phyloP scores from a whole-genome alignment of 345 rosid genomes.

The Tarenaya hassleriana region DNA sequence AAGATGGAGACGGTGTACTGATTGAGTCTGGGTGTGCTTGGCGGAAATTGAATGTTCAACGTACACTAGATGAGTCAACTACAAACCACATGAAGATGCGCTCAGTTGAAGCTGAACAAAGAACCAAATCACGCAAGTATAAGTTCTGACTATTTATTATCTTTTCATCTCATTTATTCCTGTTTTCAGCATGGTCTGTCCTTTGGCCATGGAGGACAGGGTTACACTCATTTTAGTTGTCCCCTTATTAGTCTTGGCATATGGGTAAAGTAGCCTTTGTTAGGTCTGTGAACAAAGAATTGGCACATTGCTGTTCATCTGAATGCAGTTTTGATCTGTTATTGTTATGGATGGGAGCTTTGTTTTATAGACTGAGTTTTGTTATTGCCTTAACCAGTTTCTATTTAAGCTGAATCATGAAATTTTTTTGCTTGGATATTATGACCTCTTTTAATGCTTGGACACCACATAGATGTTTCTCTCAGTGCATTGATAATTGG shows the following conservation, averaged over 20 bases:
- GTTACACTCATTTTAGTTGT: conserved; percentile 15
- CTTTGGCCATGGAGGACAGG: too few relatives aligned
- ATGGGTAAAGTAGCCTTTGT: conserved; percentile 8
- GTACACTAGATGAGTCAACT: conserved; percentile 84
- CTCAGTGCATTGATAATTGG: conserved; percentile 12
- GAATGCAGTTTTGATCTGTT: conserved; percentile 11
- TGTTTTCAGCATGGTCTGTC: too few relatives aligned
- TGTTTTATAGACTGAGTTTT: conserved; percentile 9
- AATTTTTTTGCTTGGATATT: conserved; percentile 2
- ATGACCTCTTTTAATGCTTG: conserved; percentile 9
- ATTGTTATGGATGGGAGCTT: conserved; percentile 11
- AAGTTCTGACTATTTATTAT: conserved; percentile 21
- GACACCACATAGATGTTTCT: conserved; percentile 2
- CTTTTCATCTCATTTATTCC: conserved; percentile 20
- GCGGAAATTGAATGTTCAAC: conserved; percentile 86
- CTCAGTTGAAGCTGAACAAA: conserved; percentile 92
- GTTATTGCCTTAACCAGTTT: conserved; percentile 12
- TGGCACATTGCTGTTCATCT: conserved; percentile 13
- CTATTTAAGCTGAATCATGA: conserved; percentile 7
- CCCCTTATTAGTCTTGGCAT: conserved; percentile 12
- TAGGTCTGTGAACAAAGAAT: conserved; percentile 17
- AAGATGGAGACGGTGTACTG: conserved; percentile 76
- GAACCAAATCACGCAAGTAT: conserved; percentile 76
- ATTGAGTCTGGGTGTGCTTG: conserved; percentile 95
- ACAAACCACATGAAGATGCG: conserved; percentile 86